Evolutionary conservation across 495 filamentous ascomycete species (phyloP).

Genomic region (Penicillium paradoxum): DNA sequence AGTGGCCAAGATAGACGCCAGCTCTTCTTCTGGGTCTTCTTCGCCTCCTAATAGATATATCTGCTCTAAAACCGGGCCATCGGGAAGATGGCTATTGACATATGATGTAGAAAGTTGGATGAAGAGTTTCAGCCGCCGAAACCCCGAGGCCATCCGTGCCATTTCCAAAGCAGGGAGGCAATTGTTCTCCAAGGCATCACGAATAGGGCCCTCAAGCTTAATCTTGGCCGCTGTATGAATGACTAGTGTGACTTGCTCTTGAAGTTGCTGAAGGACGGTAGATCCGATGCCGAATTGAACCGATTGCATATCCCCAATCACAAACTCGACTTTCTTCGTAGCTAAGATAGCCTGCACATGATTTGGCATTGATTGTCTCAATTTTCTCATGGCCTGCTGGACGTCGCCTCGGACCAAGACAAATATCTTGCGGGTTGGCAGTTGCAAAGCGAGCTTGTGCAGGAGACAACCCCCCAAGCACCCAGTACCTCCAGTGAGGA

Average conservation of each 20-base stretch:
- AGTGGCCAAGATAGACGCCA: constrained; percentile 23
- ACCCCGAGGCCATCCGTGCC: constrained; percentile 26
- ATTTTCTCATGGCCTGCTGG: constrained; percentile 28
- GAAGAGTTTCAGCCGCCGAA: constrained; percentile 30
- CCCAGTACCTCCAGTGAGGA: constrained; percentile 37
- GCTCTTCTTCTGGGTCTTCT: constrained; percentile 31
- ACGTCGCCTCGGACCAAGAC: constrained; percentile 26
- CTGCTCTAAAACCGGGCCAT: constrained; percentile 30
- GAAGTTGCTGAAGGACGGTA: constrained; percentile 14
- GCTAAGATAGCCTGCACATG: constrained; percentile 27
- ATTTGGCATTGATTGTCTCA: constrained; percentile 29
- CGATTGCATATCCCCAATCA: constrained; percentile 30
- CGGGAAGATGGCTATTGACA: constrained; percentile 34
- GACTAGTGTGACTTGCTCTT: constrained; percentile 30
- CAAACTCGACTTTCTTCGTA: constrained; percentile 27
- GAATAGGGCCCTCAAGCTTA: constrained; percentile 25
- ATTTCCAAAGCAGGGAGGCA: constrained; percentile 34
- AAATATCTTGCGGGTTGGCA: constrained; percentile 33
- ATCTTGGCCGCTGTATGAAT: constrained; percentile 39
- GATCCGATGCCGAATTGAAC: constrained; percentile 27
- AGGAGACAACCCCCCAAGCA: constrained; percentile 35
- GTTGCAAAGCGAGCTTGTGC: constrained; percentile 35
- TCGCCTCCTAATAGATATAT: constrained; percentile 22
- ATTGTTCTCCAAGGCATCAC: constrained; percentile 35
- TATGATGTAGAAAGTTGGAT: constrained; percentile 37